Evolutionary conservation across 2,329 filamentous ascomycete genomes (phyloP).

Genomic region (Zymoseptoria tritici): DNA sequence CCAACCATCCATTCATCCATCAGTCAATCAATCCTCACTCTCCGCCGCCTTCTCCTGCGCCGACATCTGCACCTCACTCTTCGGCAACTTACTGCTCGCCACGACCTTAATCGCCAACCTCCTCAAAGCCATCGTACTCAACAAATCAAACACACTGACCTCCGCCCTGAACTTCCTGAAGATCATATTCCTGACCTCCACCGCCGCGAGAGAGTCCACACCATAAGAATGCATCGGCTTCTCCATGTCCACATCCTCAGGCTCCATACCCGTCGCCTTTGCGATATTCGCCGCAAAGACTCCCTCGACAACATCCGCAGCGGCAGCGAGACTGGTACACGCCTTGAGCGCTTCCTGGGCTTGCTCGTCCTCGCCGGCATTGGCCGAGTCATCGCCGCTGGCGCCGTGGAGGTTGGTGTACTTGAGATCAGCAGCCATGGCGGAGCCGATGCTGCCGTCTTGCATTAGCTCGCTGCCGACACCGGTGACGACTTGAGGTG

Average conservation of each 20-base stretch:
- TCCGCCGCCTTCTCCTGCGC: background rate
- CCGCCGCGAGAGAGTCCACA: slow-evolving; percentile 6
- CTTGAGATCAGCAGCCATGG: background rate
- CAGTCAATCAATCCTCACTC: background rate
- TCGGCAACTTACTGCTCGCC: slow-evolving; percentile 2
- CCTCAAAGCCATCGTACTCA: slow-evolving; percentile 3
- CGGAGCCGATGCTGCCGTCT: slow-evolving; percentile 2
- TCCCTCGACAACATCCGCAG: background rate
- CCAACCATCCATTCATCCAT: background rate
- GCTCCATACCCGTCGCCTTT: slow-evolving; percentile 2
- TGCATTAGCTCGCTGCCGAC: slow-evolving; percentile 3
- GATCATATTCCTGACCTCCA: slow-evolving; percentile 4
- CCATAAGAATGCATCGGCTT: slow-evolving; percentile 1
- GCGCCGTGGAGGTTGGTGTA: slow-evolving; percentile 1
- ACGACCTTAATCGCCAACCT: slow-evolving; percentile 1
- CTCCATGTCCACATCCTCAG: slow-evolving; percentile 2
- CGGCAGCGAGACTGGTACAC: background rate
- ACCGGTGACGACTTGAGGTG: slow-evolving; percentile 1
- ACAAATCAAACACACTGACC: slow-evolving; percentile 5
- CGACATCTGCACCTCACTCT: background rate
- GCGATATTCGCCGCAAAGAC: background rate
- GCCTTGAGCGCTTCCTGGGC: background rate
- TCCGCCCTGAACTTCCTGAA: slow-evolving; percentile 1
- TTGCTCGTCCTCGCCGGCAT: slow-evolving; percentile 1
- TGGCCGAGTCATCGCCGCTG: background rate